Conservation (phyloP, 768 basidiomycete genomes). For the Boletales sp. region DNA sequence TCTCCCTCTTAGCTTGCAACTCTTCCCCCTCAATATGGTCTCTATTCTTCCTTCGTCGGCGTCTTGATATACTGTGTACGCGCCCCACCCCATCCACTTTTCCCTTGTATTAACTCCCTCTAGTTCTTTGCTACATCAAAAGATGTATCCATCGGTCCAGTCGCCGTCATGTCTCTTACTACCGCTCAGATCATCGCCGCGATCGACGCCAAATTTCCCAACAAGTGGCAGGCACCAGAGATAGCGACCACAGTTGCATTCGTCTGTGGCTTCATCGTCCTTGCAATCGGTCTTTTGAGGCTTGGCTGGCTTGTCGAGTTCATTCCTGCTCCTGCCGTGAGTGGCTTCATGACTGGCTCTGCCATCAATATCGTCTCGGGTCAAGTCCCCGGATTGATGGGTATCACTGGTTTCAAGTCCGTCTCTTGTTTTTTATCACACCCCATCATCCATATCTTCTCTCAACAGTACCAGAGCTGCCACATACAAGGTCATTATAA, state of each 20-base stretch:
- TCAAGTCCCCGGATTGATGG: slow-evolving; percentile 89
- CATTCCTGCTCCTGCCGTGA: slow-evolving; percentile 81
- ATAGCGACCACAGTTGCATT: slow-evolving; percentile 87
- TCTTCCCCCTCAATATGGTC: slow-evolving; percentile 81
- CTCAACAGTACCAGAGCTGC: slow-evolving; percentile 71
- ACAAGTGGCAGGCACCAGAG: slow-evolving; percentile 58
- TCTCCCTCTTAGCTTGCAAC: slow-evolving; percentile 62
- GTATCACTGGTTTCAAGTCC: slow-evolving; percentile 80
- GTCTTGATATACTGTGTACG: slow-evolving; percentile 79
- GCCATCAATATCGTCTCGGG: slow-evolving; percentile 87
- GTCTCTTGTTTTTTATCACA: slow-evolving; percentile 23
- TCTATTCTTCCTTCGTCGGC: slow-evolving; percentile 93
- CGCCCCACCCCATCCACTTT: background rate
- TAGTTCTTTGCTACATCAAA: slow-evolving; percentile 96
- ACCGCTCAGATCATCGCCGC: slow-evolving; percentile 74
- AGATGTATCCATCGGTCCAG: slow-evolving; percentile 99
- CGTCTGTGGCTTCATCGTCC: slow-evolving; percentile 86
- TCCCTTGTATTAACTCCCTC: background rate
- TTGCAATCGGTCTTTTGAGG: slow-evolving; percentile 84
- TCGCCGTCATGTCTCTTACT: slow-evolving; percentile 96
- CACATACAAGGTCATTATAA: slow-evolving; percentile 87
- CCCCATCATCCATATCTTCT: background rate
- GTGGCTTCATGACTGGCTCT: slow-evolving; percentile 97
- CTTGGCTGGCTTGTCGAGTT: slow-evolving; percentile 96
- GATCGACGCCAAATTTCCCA: slow-evolving; percentile 52